Evolutionary conservation across 1,284 basidiomycete genomes (phyloP).

Genomic region (Calocybe gambosa): DNA sequence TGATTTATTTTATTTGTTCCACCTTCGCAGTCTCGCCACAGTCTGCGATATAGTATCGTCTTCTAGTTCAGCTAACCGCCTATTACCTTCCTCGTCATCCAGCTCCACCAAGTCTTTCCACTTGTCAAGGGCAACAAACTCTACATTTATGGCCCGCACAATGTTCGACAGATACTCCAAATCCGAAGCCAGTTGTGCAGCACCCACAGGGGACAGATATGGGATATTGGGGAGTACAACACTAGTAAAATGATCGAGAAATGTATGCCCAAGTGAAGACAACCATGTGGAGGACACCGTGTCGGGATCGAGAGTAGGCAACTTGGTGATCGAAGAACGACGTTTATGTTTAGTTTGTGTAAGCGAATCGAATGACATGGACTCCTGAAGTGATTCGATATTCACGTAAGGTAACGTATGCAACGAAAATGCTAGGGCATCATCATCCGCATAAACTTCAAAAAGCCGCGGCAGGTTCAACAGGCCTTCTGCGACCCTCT

Average conservation of each 20-base stretch:
- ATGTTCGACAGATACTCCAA: conserved; percentile 88
- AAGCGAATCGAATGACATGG: conserved; percentile 24
- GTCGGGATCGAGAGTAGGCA: conserved; percentile 54
- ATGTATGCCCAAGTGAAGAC: conserved; percentile 76
- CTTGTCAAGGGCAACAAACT: conserved; percentile 64
- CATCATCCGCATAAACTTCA: conserved; percentile 90
- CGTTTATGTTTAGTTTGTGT: conserved; percentile 28
- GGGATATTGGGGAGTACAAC: conserved; percentile 60
- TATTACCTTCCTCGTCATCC: conserved; percentile 50
- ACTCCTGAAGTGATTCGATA: conserved; percentile 47
- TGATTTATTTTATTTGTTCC: conserved; percentile 24
- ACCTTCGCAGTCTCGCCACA: conserved; percentile 50
- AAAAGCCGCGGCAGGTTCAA: conserved; percentile 91
- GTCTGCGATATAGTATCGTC: conserved; percentile 32
- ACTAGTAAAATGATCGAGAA: conserved; percentile 67
- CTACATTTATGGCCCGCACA: conserved; percentile 85
- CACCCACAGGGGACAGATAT: conserved; percentile 57
- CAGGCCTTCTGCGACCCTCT: conserved; percentile 86
- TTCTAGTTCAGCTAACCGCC: conserved; percentile 29
- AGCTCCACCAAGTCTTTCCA: conserved; percentile 67
- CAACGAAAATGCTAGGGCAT: conserved; percentile 85
- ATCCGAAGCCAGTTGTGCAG: conserved; percentile 83
- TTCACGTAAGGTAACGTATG: conserved; percentile 71
- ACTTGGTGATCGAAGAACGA: conserved; percentile 30
- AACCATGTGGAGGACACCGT: conserved; percentile 86